Evolutionary conservation across 495 filamentous ascomycete species (phyloP), one percentile per base, ranked within the genome.

Genomic region (Friedmanniomyces simplex): DNA sequence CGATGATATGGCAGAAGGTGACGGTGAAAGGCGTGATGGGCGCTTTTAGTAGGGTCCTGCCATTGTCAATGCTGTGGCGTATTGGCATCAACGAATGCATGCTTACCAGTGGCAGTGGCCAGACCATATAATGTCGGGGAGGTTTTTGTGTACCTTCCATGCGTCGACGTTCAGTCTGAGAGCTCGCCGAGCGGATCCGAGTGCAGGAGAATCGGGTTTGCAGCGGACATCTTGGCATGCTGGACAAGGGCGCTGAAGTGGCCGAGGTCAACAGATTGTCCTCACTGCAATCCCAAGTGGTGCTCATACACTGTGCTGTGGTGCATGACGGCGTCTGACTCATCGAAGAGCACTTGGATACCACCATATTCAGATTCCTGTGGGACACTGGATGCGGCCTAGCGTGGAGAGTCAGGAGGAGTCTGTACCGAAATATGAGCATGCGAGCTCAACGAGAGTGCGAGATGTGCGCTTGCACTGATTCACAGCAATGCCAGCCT

Each of bases 1-100:
- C 52, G 25, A 54, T 54, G 37, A 54, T 46, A 20, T 54, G 20
- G 52, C 37, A 54, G 26, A 54, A 54, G 20, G 32, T 32, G 21
- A 24, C 52, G 22, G 52, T 54, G 41, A 54, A 54, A 3, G 52
- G 34, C 12, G 52, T 54, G 20, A 54, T 24, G 2, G 52, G 52
- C 26, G 52, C 37, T 16, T 45, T n/a, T 3, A 54, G 28, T 4
- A 54, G 37, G 7, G 28, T 34, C 52, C 47, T 43, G 41, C 14
- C 14, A 16, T n/a, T 16, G 41, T 43, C 41, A 43, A 43, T 13
- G 5, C 20, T 43, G 41, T 43, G 41, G 14, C 41, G 10, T 4
- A 43, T 3, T 5, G 20, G 41, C 41, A 43, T 43, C 25, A 16
- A 49, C 7, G 14, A 16, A 18, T 28, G n/a, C n/a, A n/a, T 49